Evolutionary conservation across 352 stramenopile genomes (phyloP).

Genomic region (Salisapilia sapeloensis): DNA sequence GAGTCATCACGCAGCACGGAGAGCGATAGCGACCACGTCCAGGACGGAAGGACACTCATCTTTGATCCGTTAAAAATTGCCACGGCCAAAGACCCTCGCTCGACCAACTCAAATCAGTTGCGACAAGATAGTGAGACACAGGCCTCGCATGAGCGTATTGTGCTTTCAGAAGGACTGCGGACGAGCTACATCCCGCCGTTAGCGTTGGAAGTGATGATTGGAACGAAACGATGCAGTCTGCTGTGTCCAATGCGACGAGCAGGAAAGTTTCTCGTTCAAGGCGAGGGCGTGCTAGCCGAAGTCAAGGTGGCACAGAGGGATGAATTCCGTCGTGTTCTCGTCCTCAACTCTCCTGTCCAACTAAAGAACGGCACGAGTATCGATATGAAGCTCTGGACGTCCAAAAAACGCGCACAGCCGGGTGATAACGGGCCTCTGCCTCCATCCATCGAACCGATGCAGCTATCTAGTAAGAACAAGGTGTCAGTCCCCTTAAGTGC

Average conservation of each 20-base stretch:
- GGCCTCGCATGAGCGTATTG: conserved; percentile 32
- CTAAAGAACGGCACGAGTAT: conserved; percentile 77
- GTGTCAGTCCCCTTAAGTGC: conserved; percentile 69
- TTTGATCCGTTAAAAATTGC: conserved; percentile 80
- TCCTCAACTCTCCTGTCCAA: conserved; percentile 76
- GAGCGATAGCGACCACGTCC: conserved; percentile 55
- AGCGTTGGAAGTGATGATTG: conserved; percentile 73
- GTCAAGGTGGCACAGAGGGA: conserved; percentile 80
- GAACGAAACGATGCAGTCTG: conserved; percentile 41
- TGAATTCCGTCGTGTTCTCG: conserved; percentile 63
- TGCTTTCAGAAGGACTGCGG: conserved; percentile 59
- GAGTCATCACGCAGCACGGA: conserved; percentile 10
- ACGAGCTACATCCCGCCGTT: conserved; percentile 72
- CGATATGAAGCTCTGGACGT: conserved; percentile 72
- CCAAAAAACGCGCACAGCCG: conserved; percentile 16
- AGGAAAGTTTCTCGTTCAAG: conserved; percentile 79
- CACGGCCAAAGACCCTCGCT: conserved; percentile 22
- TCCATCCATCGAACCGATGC: not conserved
- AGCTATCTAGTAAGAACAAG: conserved; percentile 18
- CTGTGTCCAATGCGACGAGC: conserved; percentile 68
- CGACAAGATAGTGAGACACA: conserved; percentile 1
- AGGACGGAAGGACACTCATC: conserved; percentile 67
- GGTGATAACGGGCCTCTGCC: not conserved
- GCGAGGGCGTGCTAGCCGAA: conserved; percentile 68
- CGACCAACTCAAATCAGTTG: conserved; percentile 7